Conservation (phyloP, 2,329 filamentous ascomycete species). For the Aureobasidium sp. region DNA sequence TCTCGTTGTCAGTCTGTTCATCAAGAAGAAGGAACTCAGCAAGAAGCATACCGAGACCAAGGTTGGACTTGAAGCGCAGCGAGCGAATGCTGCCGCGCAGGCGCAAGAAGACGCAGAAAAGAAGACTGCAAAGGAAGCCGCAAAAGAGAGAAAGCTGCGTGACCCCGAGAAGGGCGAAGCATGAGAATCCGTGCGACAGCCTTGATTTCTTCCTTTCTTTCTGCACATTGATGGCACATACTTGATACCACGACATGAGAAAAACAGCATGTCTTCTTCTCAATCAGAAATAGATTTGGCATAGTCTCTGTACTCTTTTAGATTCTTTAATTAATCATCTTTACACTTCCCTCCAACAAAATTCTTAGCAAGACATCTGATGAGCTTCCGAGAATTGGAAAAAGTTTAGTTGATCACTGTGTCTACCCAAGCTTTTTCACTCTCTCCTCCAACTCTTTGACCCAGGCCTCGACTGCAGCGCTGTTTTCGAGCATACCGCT, state of each 20-base stretch:
- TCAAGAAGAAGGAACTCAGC: conserved; percentile 36
- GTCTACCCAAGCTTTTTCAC: conserved; percentile 41
- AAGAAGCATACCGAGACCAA: conserved; percentile 43
- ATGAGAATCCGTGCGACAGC: background rate
- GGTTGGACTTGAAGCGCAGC: conserved; percentile 40
- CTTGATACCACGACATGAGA: background rate
- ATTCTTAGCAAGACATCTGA: background rate
- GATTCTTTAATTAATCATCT: background rate
- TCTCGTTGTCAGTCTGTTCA: conserved; percentile 33
- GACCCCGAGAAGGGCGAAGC: conserved; percentile 13
- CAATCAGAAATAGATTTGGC: background rate
- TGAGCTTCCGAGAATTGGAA: background rate
- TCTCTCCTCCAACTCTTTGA: conserved; percentile 75
- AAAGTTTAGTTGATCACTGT: background rate
- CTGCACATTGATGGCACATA: background rate
- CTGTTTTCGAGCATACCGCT: conserved; percentile 69
- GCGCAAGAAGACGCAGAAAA: conserved; percentile 23
- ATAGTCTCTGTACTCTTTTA: background rate
- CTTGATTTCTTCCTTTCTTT: background rate
- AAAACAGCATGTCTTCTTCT: background rate
- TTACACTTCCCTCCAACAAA: background rate
- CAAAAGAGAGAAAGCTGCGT: background rate
- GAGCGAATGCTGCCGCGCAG: conserved; percentile 30
- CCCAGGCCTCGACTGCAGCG: conserved; percentile 79
- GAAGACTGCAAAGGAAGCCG: conserved; percentile 10